Base-by-base conservation (phyloP, 2,329 filamentous ascomycete species). In the Phaeoacremonium minimum region DNA sequence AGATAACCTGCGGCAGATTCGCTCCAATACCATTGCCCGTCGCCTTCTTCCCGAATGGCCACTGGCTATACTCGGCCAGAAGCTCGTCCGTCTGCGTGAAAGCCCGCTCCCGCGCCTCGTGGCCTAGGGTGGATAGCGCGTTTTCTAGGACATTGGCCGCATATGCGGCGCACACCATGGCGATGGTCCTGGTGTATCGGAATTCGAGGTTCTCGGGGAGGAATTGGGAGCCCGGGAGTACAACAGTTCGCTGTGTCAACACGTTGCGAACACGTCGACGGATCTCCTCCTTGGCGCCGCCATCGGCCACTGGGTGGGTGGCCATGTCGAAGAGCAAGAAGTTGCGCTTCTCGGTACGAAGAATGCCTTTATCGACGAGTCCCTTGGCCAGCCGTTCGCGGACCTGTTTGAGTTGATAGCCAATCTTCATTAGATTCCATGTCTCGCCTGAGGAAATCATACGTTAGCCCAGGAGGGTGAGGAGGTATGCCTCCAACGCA, bases 381-480 rank as follows among this genome's bases (percentile, higher is more conserved):
- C 93, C 93, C 67, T 98, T 98, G 56, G 90, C 91, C 39, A 98
- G 77, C 40, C 93, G 87, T 71, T 98, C 93, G 58, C 93, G 89
- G 41, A 98, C 93, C 75, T 98, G 93, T 71, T 98, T 98, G 52
- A 98, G 77, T 71, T 98, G 93, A 66, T 98, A 98, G 60, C 93
- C 93, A 53, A 98, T 98, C 74, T 98, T 98, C 93, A 98, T 97
- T 47, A 98, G 71, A 61, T 98, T 98, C 93, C 93, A 98, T 37
- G 93, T 98, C 67, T 98, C 93, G 60, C 93, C 91, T 97, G 57
- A n/a, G n/a, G n/a, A n/a, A n/a, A n/a, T n/a, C n/a, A n/a, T n/a
- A n/a, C n/a, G n/a, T n/a, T n/a, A n/a, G n/a, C n/a, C n/a, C n/a
- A n/a, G n/a, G n/a, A n/a, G n/a, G n/a, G n/a, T n/a, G n/a, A n/a